Evolutionary conservation across 257 asterid species (phyloP), one percentile per base, ranked within the genome.

Genomic region (Petunia secreta): DNA sequence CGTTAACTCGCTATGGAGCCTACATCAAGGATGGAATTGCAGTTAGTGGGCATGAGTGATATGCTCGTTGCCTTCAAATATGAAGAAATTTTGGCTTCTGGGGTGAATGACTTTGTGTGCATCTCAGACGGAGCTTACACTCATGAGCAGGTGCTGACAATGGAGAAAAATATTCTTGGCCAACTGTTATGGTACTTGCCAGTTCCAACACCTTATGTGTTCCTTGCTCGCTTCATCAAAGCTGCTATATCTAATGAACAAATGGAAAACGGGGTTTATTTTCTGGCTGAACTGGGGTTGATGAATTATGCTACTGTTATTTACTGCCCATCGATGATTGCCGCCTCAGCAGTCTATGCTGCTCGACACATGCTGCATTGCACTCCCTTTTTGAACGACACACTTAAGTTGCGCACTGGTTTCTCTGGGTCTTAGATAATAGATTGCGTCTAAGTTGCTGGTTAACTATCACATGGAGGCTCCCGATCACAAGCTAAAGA

Each of bases 31-130:
- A 90, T 80, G 82, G 98, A 92, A 81, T 82, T 94, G 78, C 98
- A 94, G 83, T 79, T 94, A 80, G 87, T 94, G 34, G 98, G 98
- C 40, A 58, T 94, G 63, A 78, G 96, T 64, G 83, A 97, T 2
- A 87, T 91, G 96, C 97, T 94, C 3, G 81, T 92, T 38, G 97
- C 98, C 53, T 92, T 97, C 5, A 94, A 94, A 69, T 94, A 94
- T n/a, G 97, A 94, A 85, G 98, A 94, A 75, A 92, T 94, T 14
- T 94, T 97, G 98, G 97, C 98, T 1, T 97, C 97, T 25, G 25
- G 25, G 25, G 25, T 25, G 25, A 25, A 25, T 25, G 25, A 25
- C 25, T 25, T 25, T 25, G 25, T 25, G 25, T 25, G 25, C 25
- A 25, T 25, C 25, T 25, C 25, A 25, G 25, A 25, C 25, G 25